Evolutionary conservation across 208 protist genomes (phyloP).

Genomic region (Giardia muris): DNA sequence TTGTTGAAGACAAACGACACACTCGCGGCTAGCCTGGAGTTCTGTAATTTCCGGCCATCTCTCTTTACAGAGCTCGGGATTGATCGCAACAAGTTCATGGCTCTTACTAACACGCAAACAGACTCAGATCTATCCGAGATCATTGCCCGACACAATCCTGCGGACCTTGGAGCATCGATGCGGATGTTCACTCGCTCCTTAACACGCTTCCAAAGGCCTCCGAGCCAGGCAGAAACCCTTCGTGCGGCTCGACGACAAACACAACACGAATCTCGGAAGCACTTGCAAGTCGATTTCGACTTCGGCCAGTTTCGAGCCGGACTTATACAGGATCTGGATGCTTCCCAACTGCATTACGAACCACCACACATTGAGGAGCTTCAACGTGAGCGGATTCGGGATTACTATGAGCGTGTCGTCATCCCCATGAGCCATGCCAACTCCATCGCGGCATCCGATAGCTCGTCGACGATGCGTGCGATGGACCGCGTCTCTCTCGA

Average conservation of each 20-base stretch:
- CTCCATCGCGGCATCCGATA: no score
- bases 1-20: background rate
- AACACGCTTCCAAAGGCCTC: no score
- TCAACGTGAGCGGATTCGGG: background rate
- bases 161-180: no score
- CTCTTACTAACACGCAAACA: no score
- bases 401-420: no score
- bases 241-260: background rate
- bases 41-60: background rate
- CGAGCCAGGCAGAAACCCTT: background rate
- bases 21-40: background rate
- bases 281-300: background rate
- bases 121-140: no score
- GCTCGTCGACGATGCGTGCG: no score
- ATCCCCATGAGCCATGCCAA: no score
- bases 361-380: background rate
- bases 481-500: no score
- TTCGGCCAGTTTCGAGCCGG: background rate
- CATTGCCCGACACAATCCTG: no score
- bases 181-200: no score
- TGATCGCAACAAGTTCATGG: background rate
- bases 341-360: background rate
- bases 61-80: background rate
- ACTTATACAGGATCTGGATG: background rate
- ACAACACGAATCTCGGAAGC: background rate